phyloP scores from a whole-genome alignment of 805 yeast species.

The Wickerhamiella australiensis region DNA sequence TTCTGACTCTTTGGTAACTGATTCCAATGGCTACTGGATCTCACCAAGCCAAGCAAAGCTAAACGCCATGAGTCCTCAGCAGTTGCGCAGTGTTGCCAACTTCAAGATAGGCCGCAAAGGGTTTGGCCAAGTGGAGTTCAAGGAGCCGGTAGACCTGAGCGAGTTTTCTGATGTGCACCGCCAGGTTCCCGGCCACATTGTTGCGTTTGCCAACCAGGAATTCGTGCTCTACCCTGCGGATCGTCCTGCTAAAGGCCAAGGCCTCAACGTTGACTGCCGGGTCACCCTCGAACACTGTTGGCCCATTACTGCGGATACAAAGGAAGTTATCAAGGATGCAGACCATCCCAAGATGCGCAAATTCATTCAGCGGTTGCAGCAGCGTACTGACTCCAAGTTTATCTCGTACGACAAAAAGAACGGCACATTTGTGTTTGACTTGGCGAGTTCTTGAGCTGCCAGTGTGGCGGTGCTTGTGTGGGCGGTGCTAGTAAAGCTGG shows the following conservation, averaged over 20 bases:
- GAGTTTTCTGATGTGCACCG: slow-evolving; percentile 43
- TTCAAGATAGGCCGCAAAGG: slow-evolving; percentile 70
- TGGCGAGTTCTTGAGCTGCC: background rate
- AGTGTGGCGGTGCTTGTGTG: no score
- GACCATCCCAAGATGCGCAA: slow-evolving; percentile 57
- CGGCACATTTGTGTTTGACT: slow-evolving; percentile 32
- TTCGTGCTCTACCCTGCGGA: slow-evolving; percentile 66
- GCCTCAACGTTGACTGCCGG: slow-evolving; percentile 64
- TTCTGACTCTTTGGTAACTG: slow-evolving; percentile 36
- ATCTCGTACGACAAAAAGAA: slow-evolving; percentile 63
- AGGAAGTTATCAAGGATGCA: slow-evolving; percentile 63
- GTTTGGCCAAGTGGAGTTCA: slow-evolving; percentile 65
- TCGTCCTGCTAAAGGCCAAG: slow-evolving; percentile 65
- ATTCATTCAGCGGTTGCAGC: slow-evolving; percentile 48
- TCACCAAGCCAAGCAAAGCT: slow-evolving; percentile 63
- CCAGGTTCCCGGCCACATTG: slow-evolving; percentile 52
- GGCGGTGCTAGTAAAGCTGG: no score
- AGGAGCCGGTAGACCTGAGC: slow-evolving; percentile 74
- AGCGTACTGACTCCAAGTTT: slow-evolving; percentile 48
- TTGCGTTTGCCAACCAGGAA: slow-evolving; percentile 47
- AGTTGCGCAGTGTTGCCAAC: slow-evolving; percentile 49
- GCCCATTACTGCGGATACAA: slow-evolving; percentile 63
- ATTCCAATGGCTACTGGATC: slow-evolving; percentile 76
- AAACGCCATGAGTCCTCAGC: slow-evolving; percentile 44
- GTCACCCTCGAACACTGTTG: slow-evolving; percentile 69